Evolutionary conservation across 2,329 filamentous ascomycete genomes (phyloP), one percentile per base, ranked within the genome.

Genomic region (Diaporthe eres): DNA sequence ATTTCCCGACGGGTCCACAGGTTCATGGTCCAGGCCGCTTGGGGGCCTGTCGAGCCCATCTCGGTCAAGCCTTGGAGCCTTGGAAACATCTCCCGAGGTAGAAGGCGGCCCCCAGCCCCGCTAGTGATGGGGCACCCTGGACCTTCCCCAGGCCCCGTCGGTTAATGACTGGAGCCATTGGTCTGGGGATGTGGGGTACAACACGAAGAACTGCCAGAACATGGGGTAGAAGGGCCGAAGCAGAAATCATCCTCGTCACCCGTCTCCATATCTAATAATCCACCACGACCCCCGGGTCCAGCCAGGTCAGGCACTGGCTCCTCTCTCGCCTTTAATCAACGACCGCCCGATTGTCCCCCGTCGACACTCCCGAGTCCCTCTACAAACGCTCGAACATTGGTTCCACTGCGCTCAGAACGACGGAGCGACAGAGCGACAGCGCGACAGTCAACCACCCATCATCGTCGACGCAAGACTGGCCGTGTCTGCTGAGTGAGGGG

Each of bases 171-270:
- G 65, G 49, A 70, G 49, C 65, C 65, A 55, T 55, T 55, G 39
- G 60, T 65, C 60, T 70, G 65, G 65, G 65, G 65, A 70, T 70
- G 65, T 70, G 65, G 65, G 65, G 65, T 67, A 34, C 42, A 8
- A 37, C 47, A 4, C 28, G 19, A 8, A 53, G 13, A 28, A 53
- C 47, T 19, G 19, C 31, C n/a, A 25, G n/a, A 68, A 68, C 65
- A 53, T 68, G 65, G 65, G 47, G 65, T 68, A 70, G 49, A 70
- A 70, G 49, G 65, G 65, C 65, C 65, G 65, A 55, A 51, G 63
- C 9, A 49, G 42, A 70, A 47, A 55, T 51, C 31, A 53, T 68
- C 47, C 63, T 39, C 47, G 63, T 53, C 63, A 53, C 44, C 44
- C 31, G 47, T 68, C 65, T 68, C 65, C 65, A 68, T 68, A 68